Percentiles rank a stretch among this genome's conserved stretches.
Conservation (phyloP, 768 basidiomycete genomes). For the Termitomyces sp. region DNA sequence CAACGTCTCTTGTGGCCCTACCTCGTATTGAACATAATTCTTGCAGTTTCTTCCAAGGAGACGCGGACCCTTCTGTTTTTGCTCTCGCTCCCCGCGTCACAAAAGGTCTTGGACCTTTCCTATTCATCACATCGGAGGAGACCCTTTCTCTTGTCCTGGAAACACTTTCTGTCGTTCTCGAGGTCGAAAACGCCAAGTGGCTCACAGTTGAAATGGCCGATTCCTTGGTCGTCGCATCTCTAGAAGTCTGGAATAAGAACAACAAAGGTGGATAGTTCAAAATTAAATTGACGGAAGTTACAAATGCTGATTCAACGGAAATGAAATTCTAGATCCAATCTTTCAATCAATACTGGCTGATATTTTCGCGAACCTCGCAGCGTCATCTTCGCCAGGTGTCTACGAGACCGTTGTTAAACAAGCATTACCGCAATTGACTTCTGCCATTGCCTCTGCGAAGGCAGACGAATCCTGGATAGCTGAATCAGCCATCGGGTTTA, state of each 20-base stretch:
- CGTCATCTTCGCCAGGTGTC: slow-evolving; percentile 50
- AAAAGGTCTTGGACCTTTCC: slow-evolving; percentile 77
- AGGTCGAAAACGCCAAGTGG: slow-evolving; percentile 71
- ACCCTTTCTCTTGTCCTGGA: slow-evolving; percentile 86
- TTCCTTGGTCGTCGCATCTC: slow-evolving; percentile 57
- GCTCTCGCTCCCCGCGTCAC: slow-evolving; percentile 72
- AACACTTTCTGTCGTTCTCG: slow-evolving; percentile 73
- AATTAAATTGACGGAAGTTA: background rate
- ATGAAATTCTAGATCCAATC: slow-evolving; percentile 60
- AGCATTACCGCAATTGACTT: slow-evolving; percentile 68
- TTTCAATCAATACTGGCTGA: slow-evolving; percentile 83
- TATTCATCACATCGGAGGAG: slow-evolving; percentile 77
- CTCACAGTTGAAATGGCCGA: slow-evolving; percentile 59
- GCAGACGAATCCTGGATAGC: slow-evolving; percentile 69
- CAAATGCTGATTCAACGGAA: background rate
- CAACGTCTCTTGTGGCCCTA: background rate
- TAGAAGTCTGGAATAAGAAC: slow-evolving; percentile 84
- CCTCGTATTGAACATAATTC: slow-evolving; percentile 2
- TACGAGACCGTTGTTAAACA: slow-evolving; percentile 70
- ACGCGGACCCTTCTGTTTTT: slow-evolving; percentile 51
- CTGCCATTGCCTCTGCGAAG: slow-evolving; percentile 53
- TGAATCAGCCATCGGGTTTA: slow-evolving; percentile 76
- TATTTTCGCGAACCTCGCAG: slow-evolving; percentile 65
- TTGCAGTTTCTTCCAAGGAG: slow-evolving; percentile 64
- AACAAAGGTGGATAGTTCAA: slow-evolving; percentile 58